phyloP scores from a whole-genome alignment of 805 yeast species.

The Myxozyma udenii region DNA sequence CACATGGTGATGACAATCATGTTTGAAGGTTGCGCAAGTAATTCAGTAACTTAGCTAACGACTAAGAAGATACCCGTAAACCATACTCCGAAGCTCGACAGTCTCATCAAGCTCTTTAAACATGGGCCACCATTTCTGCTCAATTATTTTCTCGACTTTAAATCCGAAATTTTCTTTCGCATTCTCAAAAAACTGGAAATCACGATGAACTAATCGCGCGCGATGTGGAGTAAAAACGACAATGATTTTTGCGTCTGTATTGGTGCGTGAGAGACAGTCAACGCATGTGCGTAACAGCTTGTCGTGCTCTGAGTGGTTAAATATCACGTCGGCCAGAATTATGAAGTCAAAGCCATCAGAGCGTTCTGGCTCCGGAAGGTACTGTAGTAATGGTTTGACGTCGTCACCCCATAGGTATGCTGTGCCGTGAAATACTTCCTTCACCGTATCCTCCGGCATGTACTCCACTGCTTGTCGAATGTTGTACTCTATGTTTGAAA shows the following conservation, averaged over 20 bases:
- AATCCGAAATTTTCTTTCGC: constrained; percentile 66
- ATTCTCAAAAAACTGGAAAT: constrained; percentile 71
- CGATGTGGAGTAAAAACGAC: constrained; percentile 96
- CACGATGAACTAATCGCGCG: constrained; percentile 67
- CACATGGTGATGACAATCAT: no score
- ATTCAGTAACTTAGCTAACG: no score
- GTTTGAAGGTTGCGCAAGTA: no score
- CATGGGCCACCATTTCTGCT: constrained; percentile 91
- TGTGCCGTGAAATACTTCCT: constrained; percentile 46
- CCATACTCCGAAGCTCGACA: constrained; percentile 68
- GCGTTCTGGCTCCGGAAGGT: constrained; percentile 28
- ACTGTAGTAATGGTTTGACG: constrained; percentile 41
- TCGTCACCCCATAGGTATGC: constrained; percentile 76
- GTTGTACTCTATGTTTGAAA: constrained; percentile 70
- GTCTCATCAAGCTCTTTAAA: constrained; percentile 90
- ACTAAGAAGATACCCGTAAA: constrained; percentile 54
- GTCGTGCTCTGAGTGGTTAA: constrained; percentile 87
- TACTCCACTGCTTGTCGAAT: constrained; percentile 47
- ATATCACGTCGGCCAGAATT: constrained; percentile 82
- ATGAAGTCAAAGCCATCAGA: constrained; percentile 67
- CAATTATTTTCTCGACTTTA: constrained; percentile 64
- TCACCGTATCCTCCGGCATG: constrained; percentile 16
- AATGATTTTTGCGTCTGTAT: constrained; percentile 57
- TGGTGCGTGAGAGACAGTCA: constrained; percentile 46
- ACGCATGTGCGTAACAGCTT: constrained; percentile 66